Evolutionary conservation across 306 rosid species (phyloP).

Genomic region (Pyrus communis): DNA sequence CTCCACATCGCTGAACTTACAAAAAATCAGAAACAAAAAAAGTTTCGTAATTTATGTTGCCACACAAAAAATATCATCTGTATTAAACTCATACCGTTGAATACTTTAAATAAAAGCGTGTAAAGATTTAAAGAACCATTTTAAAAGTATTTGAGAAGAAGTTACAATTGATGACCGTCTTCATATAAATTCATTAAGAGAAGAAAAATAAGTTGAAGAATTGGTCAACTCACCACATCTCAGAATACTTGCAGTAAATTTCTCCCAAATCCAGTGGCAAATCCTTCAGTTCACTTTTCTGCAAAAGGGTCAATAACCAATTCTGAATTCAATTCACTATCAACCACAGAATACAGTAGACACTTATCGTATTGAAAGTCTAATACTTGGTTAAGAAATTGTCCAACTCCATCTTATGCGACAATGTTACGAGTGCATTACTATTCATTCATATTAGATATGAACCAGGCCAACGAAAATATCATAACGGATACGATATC

Average conservation of each 20-base stretch:
- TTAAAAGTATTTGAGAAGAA: not conserved
- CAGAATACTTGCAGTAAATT: conserved; percentile 44
- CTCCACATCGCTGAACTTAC: not conserved
- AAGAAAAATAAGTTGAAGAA: not conserved
- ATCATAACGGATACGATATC: not conserved
- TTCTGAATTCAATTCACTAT: not conserved
- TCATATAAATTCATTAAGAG: not conserved
- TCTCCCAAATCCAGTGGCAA: conserved; percentile 34
- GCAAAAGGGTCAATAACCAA: conserved; percentile 11
- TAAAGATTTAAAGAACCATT: not conserved
- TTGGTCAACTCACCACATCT: conserved; percentile 38
- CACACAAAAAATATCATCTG: not conserved
- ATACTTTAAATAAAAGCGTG: not conserved
- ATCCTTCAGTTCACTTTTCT: conserved; percentile 28
- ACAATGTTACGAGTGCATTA: not conserved
- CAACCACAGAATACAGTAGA: not conserved
- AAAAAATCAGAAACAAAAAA: not conserved
- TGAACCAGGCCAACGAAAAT: not conserved
- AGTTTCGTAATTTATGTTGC: not conserved
- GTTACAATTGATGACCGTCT: not conserved
- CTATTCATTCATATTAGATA: not conserved
- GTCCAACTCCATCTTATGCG: not conserved
- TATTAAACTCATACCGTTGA: not conserved
- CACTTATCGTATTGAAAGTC: not conserved
- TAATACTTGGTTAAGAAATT: not conserved